Evolutionary conservation across 352 stramenopile species (phyloP).

Genomic region (Globisporangium orthogonon): DNA sequence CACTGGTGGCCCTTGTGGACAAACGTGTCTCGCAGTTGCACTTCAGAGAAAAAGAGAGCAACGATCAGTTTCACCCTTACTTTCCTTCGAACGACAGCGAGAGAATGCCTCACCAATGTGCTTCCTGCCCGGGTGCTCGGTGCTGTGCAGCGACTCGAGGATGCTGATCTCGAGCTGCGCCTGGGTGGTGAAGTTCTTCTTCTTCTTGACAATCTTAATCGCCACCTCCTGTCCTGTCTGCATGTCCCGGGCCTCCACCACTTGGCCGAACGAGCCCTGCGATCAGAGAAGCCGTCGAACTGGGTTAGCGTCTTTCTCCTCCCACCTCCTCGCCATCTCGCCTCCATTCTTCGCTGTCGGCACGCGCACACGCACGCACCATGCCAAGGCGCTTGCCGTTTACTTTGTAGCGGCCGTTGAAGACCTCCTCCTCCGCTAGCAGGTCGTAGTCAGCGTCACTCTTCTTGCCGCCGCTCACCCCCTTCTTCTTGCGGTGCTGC

Average conservation of each 20-base stretch:
- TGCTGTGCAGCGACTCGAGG: conserved; percentile 86
- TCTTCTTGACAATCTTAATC: conserved; percentile 99
- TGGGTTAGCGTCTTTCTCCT: conserved; percentile 9
- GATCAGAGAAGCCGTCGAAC: not conserved
- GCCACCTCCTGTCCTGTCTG: conserved; percentile 88
- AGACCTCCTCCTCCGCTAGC: conserved; percentile 52
- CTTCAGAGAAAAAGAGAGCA: conserved; percentile 17
- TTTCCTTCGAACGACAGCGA: not conserved
- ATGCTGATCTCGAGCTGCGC: conserved; percentile 97
- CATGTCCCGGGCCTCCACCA: conserved; percentile 72
- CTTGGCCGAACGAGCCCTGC: conserved; percentile 81
- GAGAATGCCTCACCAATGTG: conserved; percentile 83
- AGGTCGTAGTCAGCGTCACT: conserved; percentile 53
- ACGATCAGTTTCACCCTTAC: not conserved
- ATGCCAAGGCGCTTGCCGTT: conserved; percentile 59
- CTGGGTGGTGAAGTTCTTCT: conserved; percentile 95
- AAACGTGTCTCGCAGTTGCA: conserved; percentile 93
- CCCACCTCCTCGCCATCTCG: too few relatives aligned
- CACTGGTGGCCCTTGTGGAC: conserved; percentile 96
- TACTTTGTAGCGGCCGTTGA: conserved; percentile 77
- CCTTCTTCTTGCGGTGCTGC: conserved; percentile 55
- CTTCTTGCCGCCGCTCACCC: conserved; percentile 20
- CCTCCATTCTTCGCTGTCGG: too few relatives aligned
- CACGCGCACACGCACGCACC: conserved; percentile 18
- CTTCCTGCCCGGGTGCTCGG: conserved; percentile 77